Base-by-base conservation (phyloP, 495 filamentous ascomycete genomes). In the Cairneyella variabilis region DNA sequence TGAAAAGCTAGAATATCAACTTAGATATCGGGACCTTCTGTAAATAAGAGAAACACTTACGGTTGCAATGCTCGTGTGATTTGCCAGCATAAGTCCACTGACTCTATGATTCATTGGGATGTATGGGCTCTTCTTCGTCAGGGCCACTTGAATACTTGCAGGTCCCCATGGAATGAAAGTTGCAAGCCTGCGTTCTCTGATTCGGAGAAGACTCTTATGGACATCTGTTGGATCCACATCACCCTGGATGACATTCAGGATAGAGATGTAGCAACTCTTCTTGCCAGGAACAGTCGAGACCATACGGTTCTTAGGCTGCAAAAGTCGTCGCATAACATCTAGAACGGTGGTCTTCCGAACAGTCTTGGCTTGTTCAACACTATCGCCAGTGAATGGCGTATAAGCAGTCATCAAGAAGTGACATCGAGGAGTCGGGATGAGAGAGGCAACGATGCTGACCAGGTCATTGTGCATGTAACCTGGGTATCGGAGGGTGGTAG, bases 391-490 rank as follows among this genome's bases (percentile, higher is more conserved):
- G 62, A 98, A 98, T 8, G 93, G 93, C 0, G 93, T 98, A 71
- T 97, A 98, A 17, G 91, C 90, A 2, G 93, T 97, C 83, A 97
- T 91, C 36, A 98, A 76, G 80, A 98, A 98, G 68, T 98, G 93
- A 68, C 90, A 95, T 50, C 93, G 88, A 12, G 93, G 93, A 0
- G 91, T 97, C 8, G 93, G 93, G 45, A 98, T 97, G 5, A 98
- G 78, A 18, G 91, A 95, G 32, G 93, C 95, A 41, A 97, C 83
- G 64, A 98, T 97, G 63, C 91, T 90, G 58, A 95, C 92, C 7
- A 98, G 85, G 64, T 98, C 93, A 66, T 98, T 98, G 73, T 98
- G 93, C 95, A 98, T 97, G 65, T 98, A 98, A 22, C 95, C 93
- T 1, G 93, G 93, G 67, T 98, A 97, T 53, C 93, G 82, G 27